phyloP scores from a whole-genome alignment of 495 filamentous ascomycete species.

The Talaromyces wortmannii region DNA sequence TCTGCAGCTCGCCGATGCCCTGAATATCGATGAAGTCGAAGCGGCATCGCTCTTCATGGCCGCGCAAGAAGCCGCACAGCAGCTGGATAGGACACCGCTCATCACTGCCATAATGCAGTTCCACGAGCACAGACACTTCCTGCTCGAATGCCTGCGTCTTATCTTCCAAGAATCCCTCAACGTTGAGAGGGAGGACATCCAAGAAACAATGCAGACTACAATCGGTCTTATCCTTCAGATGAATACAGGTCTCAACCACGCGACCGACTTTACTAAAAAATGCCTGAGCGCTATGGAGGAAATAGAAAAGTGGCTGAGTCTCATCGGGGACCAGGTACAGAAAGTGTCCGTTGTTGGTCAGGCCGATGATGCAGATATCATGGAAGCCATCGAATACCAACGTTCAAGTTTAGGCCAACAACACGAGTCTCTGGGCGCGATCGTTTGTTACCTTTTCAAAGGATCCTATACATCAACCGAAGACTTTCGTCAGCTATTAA shows the following conservation, averaged over 20 bases:
- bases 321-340: slow-evolving; percentile 63
- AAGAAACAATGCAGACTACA: slow-evolving; percentile 31
- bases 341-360: slow-evolving; percentile 63
- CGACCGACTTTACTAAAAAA: slow-evolving; percentile 53
- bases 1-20: slow-evolving; percentile 72
- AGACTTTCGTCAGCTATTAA: slow-evolving; percentile 67
- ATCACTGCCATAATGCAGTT: slow-evolving; percentile 76
- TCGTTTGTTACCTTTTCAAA: slow-evolving; percentile 70
- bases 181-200: slow-evolving; percentile 42
- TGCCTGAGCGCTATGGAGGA: slow-evolving; percentile 67
- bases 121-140: slow-evolving; percentile 68
- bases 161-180: slow-evolving; percentile 59
- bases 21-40: slow-evolving; percentile 84
- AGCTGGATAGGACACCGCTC: slow-evolving; percentile 59
- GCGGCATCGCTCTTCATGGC: slow-evolving; percentile 67
- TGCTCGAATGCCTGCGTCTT: slow-evolving; percentile 78
- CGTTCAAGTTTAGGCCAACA: slow-evolving; percentile 68
- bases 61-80: slow-evolving; percentile 55
- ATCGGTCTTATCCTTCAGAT: slow-evolving; percentile 38
- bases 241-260: slow-evolving; percentile 33
- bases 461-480: slow-evolving; percentile 57
- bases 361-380: slow-evolving; percentile 45
- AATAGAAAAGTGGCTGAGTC: slow-evolving; percentile 65
- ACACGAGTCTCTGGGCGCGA: slow-evolving; percentile 78
- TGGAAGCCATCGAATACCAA: slow-evolving; percentile 68